A percentile compares a stretch with the other conserved stretches of the same genome.
phyloP scores from a whole-genome alignment of 805 yeast species.

The Pichia paraexigua region DNA sequence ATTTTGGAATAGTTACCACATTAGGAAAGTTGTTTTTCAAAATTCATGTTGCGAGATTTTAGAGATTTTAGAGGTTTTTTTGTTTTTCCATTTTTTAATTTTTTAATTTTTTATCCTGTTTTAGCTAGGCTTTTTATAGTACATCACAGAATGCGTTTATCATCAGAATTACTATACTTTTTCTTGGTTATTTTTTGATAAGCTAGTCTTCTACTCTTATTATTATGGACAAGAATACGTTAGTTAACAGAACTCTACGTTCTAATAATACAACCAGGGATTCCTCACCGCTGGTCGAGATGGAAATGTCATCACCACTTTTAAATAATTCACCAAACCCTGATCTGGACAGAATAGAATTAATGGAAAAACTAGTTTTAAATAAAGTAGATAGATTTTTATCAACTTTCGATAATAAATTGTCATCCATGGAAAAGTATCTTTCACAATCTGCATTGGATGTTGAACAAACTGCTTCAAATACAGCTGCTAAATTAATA shows the following conservation, averaged over 20 bases:
- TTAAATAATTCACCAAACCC: neutral
- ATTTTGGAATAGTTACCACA: neutral
- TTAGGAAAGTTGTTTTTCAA: neutral
- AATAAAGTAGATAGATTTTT: conserved; percentile 24
- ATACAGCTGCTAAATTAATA: conserved; percentile 4
- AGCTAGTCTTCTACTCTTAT: neutral
- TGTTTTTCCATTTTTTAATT: neutral
- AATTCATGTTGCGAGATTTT: neutral
- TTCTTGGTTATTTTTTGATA: neutral
- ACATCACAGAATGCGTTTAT: neutral
- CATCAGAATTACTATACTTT: neutral
- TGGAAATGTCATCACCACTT: neutral
- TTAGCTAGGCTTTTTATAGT: no score
- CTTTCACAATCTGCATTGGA: conserved; percentile 15
- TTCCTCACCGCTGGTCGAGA: conserved; percentile 1
- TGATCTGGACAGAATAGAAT: conserved; percentile 1
- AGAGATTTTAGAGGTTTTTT: no score
- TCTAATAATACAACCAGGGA: neutral
- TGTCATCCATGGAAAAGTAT: conserved; percentile 24
- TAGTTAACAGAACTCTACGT: neutral
- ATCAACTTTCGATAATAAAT: conserved; percentile 21
- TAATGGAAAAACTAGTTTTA: conserved; percentile 23
- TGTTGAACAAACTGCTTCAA: neutral
- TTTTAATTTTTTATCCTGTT: neutral
- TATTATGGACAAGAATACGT: conserved; percentile 4